Evolutionary conservation across 2,329 filamentous ascomycete species (phyloP), one percentile per base, ranked within the genome.

Genomic region (Parascedosporium putredinis): DNA sequence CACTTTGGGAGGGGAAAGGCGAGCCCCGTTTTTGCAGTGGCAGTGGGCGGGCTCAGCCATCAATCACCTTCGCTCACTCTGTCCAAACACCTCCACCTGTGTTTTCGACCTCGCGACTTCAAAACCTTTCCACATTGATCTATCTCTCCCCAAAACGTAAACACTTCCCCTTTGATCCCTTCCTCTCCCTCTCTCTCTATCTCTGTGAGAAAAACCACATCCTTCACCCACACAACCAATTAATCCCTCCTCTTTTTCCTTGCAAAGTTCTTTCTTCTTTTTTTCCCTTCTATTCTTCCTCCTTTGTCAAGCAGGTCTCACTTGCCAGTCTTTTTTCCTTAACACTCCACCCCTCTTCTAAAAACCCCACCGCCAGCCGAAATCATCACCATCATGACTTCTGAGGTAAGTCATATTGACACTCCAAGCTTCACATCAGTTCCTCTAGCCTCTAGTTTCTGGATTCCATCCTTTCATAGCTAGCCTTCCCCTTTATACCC

Each of bases 351-450:
- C 47, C 36, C 47, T 49, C 36, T 42, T 43, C 29, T n/a, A 36
- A 20, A 18, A 18, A 24, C 36, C 38, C 47, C 47, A 24, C 47
- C 24, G 24, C 24, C 18, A 42, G 38, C 23, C 36, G 14, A 42
- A 16, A n/a, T n/a, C n/a, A n/a, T 24, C n/a, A 47, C 61, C 66
- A 77, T 62, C 64, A 81, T 81, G 78, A 73, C 75, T 67, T 76
- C 74, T 70, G 78, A 82, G 72, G 78, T 82, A 76, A 62, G 77
- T 73, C n/a, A n/a, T n/a, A n/a, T n/a, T 33, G 46, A 22, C 14
- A 33, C 38, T 31, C 23, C 31, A 10, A 16, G 27, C 47, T 53
- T 47, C 44, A 44, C 45, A 43, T 44, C 27, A 51, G n/a, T n/a
- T n/a, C n/a, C n/a, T n/a, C n/a, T n/a, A n/a, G n/a, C n/a, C n/a